Evolutionary conservation across 345 rosid species (phyloP), one percentile per base, ranked within the genome.

Genomic region (Sonneratia caseolaris): DNA sequence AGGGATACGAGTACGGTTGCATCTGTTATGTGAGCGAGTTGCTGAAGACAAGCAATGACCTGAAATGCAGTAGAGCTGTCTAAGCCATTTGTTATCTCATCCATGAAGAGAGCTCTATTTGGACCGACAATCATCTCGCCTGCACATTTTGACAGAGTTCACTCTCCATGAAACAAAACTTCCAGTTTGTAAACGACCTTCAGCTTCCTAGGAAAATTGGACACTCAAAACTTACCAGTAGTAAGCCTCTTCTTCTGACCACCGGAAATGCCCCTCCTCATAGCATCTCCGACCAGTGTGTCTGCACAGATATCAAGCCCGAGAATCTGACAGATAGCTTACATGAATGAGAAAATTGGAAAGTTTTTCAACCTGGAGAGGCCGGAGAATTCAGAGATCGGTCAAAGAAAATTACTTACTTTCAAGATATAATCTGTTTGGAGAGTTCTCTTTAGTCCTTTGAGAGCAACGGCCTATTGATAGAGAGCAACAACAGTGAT

Each of bases 81-180:
- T 48, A 87, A 76, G 13, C 92, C 96, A 19, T 84, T 86, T 8
- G 90, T 81, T 73, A 89, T 86, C 76, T 87, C 90, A 64, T 87
- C 96, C 96, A 89, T 86, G 70, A 89, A 85, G 8, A 89, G 35
- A 40, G 92, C 84, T 79, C 81, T 86, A 27, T 77, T 79, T 14
- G 96, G 89, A 15, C 92, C 90, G 10, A 89, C 89, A 56, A 85
- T 79, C 88, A 89, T 86, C 81, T 89, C 96, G 43, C 86, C 96
- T 85, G 85, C 74, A 75, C 45, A 61, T 42, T 66, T 27, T 37
- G 3, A 57, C 35, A 57, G 1, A 57, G 7, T 24, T 15, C 47
- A 72, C 36, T 71, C 37, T 43, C 0, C 0, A 12, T 35, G 11
- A 47, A 66, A 72, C 55, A 16, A 40, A 53, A 51, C 59, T 48